Base-by-base conservation (phyloP, 495 filamentous ascomycete genomes). In the Barbatosphaeria neglecta region DNA sequence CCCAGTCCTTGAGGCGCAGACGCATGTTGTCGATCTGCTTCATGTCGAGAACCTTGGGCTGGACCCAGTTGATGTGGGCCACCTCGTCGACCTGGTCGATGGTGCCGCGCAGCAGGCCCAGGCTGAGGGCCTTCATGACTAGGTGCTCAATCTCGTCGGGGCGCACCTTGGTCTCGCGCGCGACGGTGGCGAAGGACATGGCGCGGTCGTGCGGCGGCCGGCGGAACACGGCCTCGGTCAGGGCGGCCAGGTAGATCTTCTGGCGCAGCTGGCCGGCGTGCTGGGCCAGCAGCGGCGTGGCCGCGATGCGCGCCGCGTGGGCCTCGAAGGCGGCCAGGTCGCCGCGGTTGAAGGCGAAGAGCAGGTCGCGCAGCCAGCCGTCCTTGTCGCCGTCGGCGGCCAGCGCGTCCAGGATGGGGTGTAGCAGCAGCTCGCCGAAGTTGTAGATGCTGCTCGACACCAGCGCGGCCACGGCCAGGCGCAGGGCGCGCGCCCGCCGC, bases 261-360 rank as follows among this genome's bases (percentile, higher is more conserved):
- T 96, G 82, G 64, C 89, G 84, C 53, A 99, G 80, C 64, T 95
- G 92, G 24, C 74, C 71, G 50, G 78, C 73, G 65, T 95, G 86
- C 54, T 84, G 68, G 49, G 82, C 69, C 5, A 99, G 78, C n/a
- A 96, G 74, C 11, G 79, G 63, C 64, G 89, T 83, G 55, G 83
- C 80, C 47, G 73, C 69, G 55, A 95, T 82, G 67, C 88, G 85
- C 45, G 75, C 80, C 6, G 80, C 78, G 35, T 96, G 76, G 22
- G 82, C 76, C 53, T 92, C 83, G 66, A 88, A 97, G 3, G 87
- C 86, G 41, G 76, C 76, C 28, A 99, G 75, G 59, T 97, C 90
- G 50, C 92, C 92, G 35, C 89, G 82, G 74, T 99, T 99, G 74
- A 97, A 97, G 40, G 90, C 90, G 58, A 94, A 95, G 44, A 99